Evolutionary conservation across 768 basidiomycete species (phyloP), one percentile per base, ranked within the genome.

Genomic region (Gelatoporia subvermispora): DNA sequence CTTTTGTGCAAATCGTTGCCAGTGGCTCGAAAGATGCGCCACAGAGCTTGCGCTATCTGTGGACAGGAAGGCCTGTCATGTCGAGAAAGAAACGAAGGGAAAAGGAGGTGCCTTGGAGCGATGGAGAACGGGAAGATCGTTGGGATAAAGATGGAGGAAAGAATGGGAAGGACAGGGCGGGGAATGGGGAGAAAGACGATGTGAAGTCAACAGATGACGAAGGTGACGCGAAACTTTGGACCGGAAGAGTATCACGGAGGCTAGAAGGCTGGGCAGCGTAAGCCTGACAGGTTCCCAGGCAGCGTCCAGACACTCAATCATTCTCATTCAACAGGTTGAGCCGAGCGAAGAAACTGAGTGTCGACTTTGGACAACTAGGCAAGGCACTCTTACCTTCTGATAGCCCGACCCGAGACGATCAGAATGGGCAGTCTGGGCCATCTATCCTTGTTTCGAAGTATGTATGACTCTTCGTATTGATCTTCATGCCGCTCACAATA

Each of bases 221-320:
- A n/a, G 59, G 57, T 17, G 55, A 70, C 31, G 66, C 67, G 52
- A 70, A 67, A 52, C 64, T 57, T 1, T 73, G 68, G 69, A 65
- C 68, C 10, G 72, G 69, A 42, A 68, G 65, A 50, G 66, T 77
- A 43, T 72, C 74, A 57, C 68, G 68, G 38, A 76, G 73, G 65
- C 60, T 78, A 0, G 77, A 73, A 55, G 65, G 69, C 52, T 79
- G 75, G 77, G 55, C 76, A 17, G 69, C 68, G 76, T 78, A 47
- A 18, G 74, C n/a, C n/a, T 65, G 36, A 18, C 3, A 23, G 24
- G 36, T 17, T 8, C 17, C 16, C 39, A 31, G 25, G 15, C 11
- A 31, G 22, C n/a, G 35, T 8, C 37, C 20, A n/a, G 37, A 9
- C 21, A 1, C 17, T 22, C 22, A 11, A 22, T 49, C n/a, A 23